Base-by-base conservation (phyloP, 2,329 filamentous ascomycete species). In the Drechmeria coniospora region DNA sequence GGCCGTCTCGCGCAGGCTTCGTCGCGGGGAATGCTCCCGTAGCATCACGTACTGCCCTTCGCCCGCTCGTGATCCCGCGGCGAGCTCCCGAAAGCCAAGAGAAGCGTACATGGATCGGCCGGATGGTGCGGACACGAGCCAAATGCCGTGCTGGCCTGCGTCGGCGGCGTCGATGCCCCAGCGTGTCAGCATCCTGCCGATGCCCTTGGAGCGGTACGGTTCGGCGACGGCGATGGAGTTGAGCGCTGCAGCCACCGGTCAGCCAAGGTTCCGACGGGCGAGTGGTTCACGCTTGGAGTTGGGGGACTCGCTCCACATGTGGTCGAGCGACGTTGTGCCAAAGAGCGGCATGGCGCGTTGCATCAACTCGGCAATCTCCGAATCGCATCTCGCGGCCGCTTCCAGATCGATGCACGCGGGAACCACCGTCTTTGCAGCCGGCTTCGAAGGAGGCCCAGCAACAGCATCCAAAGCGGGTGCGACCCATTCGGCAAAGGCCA, bases 41-140 rank as follows among this genome's bases (percentile, higher is more conserved):
- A 35, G 18, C 34, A 36, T 36, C 9, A 36, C 20, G 23, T 34
- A 36, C 20, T 36, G 34, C 12, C 29, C 27, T 28, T 36, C 34
- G 12, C 34, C 32, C 10, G 26, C 13, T 15, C 32, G 26, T 8
- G 29, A 30, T 3, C 34, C 34, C 15, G 35, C 26, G 6, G 34
- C 34, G 10, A 35, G 25, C 23, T 30, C 19, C 22, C 16, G 14
- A 19, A 36, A 35, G 1, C 34, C 34, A 5, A 36, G n/a, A 5
- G 30, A 32, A 15, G 23, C 20, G n/a, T 36, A 36, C 11, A 36
- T 19, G 15, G 26, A 27, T 17, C 21, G 23, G 2, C 34, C 34
- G 2, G 29, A 19, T 5, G 34, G 28, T 12, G 34, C 28, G 5
- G 34, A 32, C 7, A 36, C 31, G 22, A 36, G 24, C 34, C 34